Evolutionary conservation across 2,329 filamentous ascomycete species (phyloP).

Genomic region (Cladosporium sp.): DNA sequence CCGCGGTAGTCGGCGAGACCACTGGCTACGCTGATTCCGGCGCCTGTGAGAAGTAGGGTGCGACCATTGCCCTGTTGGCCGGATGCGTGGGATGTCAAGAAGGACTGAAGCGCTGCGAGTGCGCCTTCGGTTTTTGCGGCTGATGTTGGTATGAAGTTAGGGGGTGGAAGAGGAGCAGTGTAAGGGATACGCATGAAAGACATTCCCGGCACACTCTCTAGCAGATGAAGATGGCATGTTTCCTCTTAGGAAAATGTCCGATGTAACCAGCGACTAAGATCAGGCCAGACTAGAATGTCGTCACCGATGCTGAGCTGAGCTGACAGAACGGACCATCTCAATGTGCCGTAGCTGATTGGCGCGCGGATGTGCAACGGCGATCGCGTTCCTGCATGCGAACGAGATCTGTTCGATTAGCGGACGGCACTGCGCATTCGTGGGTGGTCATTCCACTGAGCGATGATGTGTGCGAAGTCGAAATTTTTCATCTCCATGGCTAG

Average conservation of each 20-base stretch:
- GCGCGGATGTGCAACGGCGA: background rate
- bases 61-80: slow-evolving; percentile 49
- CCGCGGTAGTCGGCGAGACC: slow-evolving; percentile 92
- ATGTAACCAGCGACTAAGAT: background rate
- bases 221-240: background rate
- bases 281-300: slow-evolving; percentile 5
- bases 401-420: background rate
- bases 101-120: slow-evolving; percentile 69
- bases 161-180: slow-evolving; percentile 73
- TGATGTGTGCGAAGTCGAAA: too few relatives aligned
- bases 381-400: slow-evolving; percentile 10
- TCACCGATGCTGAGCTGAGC: slow-evolving; percentile 4
- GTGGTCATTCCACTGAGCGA: too few relatives aligned
- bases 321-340: background rate
- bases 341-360: slow-evolving; percentile 1
- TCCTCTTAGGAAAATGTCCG: background rate
- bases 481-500: too few relatives aligned
- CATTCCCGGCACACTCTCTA: slow-evolving; percentile 7
- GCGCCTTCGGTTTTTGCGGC: slow-evolving; percentile 69
- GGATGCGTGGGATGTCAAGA: slow-evolving; percentile 57
- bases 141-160: slow-evolving; percentile 67
- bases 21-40: slow-evolving; percentile 88
- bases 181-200: slow-evolving; percentile 79
- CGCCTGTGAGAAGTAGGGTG: slow-evolving; percentile 69
- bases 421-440: background rate